Conservation (phyloP, 2,329 filamentous ascomycete genomes). For the Colletotrichum eremochloae region DNA sequence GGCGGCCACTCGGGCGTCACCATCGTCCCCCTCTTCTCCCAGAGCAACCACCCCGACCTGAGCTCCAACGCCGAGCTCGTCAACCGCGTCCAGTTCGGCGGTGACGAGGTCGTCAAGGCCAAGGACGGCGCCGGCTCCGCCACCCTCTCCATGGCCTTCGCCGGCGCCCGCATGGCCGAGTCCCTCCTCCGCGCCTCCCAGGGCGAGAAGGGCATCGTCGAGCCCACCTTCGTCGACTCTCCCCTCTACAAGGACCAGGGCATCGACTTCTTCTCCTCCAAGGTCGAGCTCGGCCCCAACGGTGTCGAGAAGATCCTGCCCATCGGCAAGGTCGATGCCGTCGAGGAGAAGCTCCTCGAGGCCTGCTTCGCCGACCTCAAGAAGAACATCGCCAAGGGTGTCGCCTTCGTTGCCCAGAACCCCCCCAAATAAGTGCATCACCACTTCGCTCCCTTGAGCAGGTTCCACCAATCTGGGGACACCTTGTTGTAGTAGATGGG, state of each 20-base stretch:
- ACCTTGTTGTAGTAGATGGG: slow-evolving; percentile 30
- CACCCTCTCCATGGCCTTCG: slow-evolving; percentile 99
- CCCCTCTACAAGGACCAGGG: slow-evolving; percentile 99
- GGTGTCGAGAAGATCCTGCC: slow-evolving; percentile 95
- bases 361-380: slow-evolving; percentile 86
- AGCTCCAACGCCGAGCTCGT: slow-evolving; percentile 83
- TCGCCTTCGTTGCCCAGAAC: slow-evolving; percentile 71
- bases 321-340: slow-evolving; percentile 84
- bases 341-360: slow-evolving; percentile 92
- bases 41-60: slow-evolving; percentile 89
- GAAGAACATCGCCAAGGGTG: slow-evolving; percentile 96
- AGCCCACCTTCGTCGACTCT: slow-evolving; percentile 97
- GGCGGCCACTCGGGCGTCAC: slow-evolving; percentile 98
- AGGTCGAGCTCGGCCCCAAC: slow-evolving; percentile 94
- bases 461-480: neutral
- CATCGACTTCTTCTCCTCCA: slow-evolving; percentile 95
- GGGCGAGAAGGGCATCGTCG: slow-evolving; percentile 93
- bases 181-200: slow-evolving; percentile 91
- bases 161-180: slow-evolving; percentile 87
- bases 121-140: slow-evolving; percentile 98
- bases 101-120: slow-evolving; percentile 98
- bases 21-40: slow-evolving; percentile 97
- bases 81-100: slow-evolving; percentile 97
- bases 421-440: slow-evolving; percentile 66
- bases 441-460: neutral